Evolutionary conservation across 1,284 basidiomycete species (phyloP), one percentile per base, ranked within the genome.

Genomic region (Mycena citricolor): DNA sequence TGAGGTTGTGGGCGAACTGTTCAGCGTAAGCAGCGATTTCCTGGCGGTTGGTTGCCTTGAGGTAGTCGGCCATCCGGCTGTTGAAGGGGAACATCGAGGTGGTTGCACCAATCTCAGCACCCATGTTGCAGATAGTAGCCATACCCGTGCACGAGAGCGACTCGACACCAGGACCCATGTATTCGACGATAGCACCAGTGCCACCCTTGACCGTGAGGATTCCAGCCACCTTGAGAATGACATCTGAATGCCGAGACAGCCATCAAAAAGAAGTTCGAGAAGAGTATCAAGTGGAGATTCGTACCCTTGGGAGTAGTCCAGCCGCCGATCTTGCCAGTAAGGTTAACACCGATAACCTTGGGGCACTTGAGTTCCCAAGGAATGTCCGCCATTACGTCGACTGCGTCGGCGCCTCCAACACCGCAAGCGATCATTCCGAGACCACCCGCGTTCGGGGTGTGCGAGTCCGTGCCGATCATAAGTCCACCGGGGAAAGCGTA

Each of bases 51-150:
- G 97, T 99, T 33, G 94, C 94, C 52, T 90, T 81, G 63, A 99
- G 79, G 75, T 97, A 99, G 66, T 86, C 81, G 60, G 68, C 79
- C 94, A 98, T 98, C 61, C 93, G 91, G 58, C 75, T 69, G 79
- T 98, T 99, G 86, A 89, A 99, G 59, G 97, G 97, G 92, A 99
- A 99, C 60, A 98, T 71, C 14, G 95, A 98, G 40, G 97, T 98
- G 32, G 95, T 99, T 39, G 95, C 95, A 68, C 97, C 95, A 61
- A 99, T 98, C 73, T 99, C 95, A 62, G 97, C 97, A 80, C 97
- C 97, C 95, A 98, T 99, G 84, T 98, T 99, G 73, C 95, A 98
- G 60, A 97, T 94, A 40, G 95, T 99, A 49, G 91, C 97, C 95
- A 98, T 98, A 74, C 95, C 97, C 36, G 95, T 99, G 81, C 90